Percentiles rank a stretch among this genome's conserved stretches.
These are phyloP conservation scores for Cercospora sojina DNA, from an alignment of 2,329 filamentous ascomycete genomes.

Conservation along the genomic window DNA sequence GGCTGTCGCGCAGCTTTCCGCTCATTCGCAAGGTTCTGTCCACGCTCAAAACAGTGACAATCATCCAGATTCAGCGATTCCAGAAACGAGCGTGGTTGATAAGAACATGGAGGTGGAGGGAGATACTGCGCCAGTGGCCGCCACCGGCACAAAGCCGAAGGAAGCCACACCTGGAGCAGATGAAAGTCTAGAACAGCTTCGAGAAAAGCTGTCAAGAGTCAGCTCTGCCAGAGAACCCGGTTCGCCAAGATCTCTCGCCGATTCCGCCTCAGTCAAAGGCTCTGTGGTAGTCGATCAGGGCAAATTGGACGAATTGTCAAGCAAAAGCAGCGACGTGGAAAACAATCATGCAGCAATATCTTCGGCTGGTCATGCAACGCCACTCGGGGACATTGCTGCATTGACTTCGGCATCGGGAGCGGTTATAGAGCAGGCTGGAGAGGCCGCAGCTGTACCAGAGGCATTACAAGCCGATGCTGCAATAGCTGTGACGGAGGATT, in stretches of 20 bases:
- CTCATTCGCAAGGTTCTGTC: neutral
- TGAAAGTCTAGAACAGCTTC: neutral
- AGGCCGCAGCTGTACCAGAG: neutral
- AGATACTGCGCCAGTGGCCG: no score
- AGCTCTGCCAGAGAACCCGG: neutral
- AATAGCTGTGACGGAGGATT: neutral
- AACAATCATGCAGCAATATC: neutral
- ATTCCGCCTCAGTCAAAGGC: neutral
- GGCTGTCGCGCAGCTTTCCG: neutral
- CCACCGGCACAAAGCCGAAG: neutral
- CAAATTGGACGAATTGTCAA: neutral
- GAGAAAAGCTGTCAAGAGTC: neutral
- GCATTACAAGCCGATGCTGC: neutral
- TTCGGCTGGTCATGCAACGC: neutral
- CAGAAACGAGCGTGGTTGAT: neutral
- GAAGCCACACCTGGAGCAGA: neutral
- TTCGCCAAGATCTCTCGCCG: neutral
- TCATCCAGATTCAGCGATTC: neutral
- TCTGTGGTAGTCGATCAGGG: neutral
- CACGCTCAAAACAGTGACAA: neutral
- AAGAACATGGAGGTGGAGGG: neutral
- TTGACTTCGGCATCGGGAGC: neutral
- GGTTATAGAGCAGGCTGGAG: neutral
- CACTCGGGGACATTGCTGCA: neutral
- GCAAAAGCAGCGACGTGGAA: neutral